phyloP scores from a whole-genome alignment of 306 rosid genomes.

The Arachis hypogaea region DNA sequence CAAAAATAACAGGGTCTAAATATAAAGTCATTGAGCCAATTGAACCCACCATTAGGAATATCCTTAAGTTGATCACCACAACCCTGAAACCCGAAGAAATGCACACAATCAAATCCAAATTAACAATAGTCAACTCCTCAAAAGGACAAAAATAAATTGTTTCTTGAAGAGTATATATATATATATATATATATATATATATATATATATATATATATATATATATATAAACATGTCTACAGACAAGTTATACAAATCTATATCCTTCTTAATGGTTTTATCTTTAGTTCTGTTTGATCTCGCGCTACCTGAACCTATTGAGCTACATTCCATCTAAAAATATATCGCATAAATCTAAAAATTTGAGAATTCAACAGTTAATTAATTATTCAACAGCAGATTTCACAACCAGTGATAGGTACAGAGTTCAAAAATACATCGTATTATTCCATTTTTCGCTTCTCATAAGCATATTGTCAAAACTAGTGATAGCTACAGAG shows the following conservation, averaged over 20 bases:
- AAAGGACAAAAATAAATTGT: too few species aligned
- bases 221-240: neutral
- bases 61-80: conserved; percentile 82
- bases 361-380: neutral
- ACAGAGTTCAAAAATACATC: too few species aligned
- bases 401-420: too few species aligned
- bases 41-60: conserved; percentile 80
- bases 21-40: neutral
- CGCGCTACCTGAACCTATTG: neutral
- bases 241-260: neutral
- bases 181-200: too few species aligned
- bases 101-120: conserved; percentile 17
- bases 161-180: too few species aligned
- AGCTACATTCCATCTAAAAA: neutral
- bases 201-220: too few species aligned
- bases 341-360: neutral
- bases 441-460: too few species aligned
- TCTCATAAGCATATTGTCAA: too few species aligned
- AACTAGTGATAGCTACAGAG: too few species aligned
- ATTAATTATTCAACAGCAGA: too few species aligned
- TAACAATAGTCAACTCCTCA: neutral
- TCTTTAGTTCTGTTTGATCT: neutral
- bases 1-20: neutral
- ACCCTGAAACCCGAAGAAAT: conserved; percentile 62
- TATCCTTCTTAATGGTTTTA: neutral